phyloP scores from a whole-genome alignment of 2,329 filamentous ascomycete species.

The Hypoxylon sp. region DNA sequence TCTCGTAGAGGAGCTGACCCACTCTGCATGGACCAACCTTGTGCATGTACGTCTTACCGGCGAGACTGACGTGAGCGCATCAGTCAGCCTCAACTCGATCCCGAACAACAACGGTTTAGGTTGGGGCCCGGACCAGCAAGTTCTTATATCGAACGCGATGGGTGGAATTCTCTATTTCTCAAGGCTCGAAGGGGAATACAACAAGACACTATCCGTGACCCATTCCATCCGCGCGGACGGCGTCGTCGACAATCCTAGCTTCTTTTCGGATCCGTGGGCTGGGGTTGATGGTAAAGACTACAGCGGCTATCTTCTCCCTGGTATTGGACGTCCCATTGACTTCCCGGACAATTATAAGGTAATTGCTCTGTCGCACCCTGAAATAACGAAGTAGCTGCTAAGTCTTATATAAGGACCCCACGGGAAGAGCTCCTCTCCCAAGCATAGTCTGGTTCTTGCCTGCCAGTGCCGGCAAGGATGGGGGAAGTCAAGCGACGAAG shows the following conservation, averaged over 20 bases:
- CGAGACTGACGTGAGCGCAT: slow-evolving; percentile 54
- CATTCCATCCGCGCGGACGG: slow-evolving; percentile 59
- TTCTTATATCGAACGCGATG: slow-evolving; percentile 57
- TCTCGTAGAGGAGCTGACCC: slow-evolving; percentile 58
- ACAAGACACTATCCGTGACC: slow-evolving; percentile 54
- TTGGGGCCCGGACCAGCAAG: slow-evolving; percentile 58
- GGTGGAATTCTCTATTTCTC: slow-evolving; percentile 62
- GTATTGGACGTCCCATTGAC: slow-evolving; percentile 57
- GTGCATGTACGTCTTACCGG: slow-evolving; percentile 59
- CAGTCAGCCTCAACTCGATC: slow-evolving; percentile 58
- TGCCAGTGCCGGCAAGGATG: slow-evolving; percentile 26
- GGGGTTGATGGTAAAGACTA: slow-evolving; percentile 56
- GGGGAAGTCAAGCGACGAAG: slow-evolving; percentile 55
- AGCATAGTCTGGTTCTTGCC: slow-evolving; percentile 59
- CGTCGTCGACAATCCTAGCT: slow-evolving; percentile 68
- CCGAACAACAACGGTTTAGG: slow-evolving; percentile 69
- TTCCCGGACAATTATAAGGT: slow-evolving; percentile 48
- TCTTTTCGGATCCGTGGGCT: slow-evolving; percentile 66
- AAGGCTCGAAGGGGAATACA: slow-evolving; percentile 40
- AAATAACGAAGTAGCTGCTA: neutral
- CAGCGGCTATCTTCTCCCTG: slow-evolving; percentile 66
- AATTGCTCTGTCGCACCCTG: neutral
- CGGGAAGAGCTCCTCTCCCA: slow-evolving; percentile 55
- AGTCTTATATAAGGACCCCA: slow-evolving; percentile 41
- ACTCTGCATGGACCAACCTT: slow-evolving; percentile 60